These are phyloP conservation scores for Hyphopichia homilentoma DNA, from an alignment of 805 yeast genomes.

Conservation along the genomic window DNA sequence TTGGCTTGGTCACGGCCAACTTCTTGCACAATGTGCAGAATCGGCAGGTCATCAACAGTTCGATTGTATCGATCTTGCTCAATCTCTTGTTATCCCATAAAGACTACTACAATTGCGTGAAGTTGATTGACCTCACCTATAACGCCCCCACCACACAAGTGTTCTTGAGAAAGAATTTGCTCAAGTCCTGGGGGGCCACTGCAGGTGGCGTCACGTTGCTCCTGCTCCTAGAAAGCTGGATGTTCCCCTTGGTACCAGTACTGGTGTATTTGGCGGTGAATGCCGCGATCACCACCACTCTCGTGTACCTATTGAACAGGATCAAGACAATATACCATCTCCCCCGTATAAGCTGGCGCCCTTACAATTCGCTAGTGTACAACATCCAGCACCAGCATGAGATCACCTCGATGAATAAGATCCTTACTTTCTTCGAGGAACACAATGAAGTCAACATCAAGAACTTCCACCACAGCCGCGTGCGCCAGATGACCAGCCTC, in stretches of 20 bases:
- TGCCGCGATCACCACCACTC: conserved; percentile 2
- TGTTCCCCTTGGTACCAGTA: conserved; percentile 13
- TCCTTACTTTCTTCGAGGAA: conserved; percentile 41
- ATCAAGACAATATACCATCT: conserved; percentile 7
- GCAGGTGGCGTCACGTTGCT: too few relatives aligned
- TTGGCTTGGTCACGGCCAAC: conserved; percentile 7
- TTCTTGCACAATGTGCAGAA: conserved; percentile 1
- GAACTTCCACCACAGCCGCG: conserved; percentile 35
- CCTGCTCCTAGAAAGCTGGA: too few relatives aligned
- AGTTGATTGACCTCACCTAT: conserved; percentile 23
- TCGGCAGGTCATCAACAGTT: conserved; percentile 1
- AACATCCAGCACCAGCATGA: conserved; percentile 29
- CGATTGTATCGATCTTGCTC: conserved; percentile 7
- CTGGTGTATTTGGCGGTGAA: conserved; percentile 9
- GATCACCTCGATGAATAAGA: conserved; percentile 25
- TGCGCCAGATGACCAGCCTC: conserved; percentile 15
- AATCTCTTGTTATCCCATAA: conserved; percentile 16
- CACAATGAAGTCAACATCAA: conserved; percentile 36
- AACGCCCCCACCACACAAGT: conserved; percentile 5
- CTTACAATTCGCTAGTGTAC: conserved; percentile 22
- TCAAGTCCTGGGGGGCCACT: too few relatives aligned
- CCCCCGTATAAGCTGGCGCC: conserved; percentile 37
- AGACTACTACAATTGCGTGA: conserved; percentile 26
- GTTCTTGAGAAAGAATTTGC: too few relatives aligned
- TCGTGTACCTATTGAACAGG: background rate